phyloP scores from a whole-genome alignment of 2,329 filamentous ascomycete species.

The Aquanectria penicillioides region DNA sequence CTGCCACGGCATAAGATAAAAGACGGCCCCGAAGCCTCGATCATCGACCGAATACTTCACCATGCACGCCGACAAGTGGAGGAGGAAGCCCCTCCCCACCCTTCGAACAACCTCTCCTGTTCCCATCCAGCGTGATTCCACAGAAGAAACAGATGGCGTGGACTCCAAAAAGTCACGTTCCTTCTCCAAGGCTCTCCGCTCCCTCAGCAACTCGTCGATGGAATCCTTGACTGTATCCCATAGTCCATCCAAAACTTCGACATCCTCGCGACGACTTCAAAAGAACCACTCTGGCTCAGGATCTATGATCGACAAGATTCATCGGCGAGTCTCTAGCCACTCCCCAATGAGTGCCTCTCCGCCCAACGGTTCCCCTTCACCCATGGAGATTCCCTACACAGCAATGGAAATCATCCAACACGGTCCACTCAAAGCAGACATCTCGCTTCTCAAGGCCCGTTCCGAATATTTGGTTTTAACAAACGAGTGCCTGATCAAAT shows the following conservation, averaged over 20 bases:
- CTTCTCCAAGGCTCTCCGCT: constrained; percentile 51
- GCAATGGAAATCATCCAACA: constrained; percentile 55
- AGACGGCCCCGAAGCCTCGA: background rate
- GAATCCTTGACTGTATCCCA: constrained; percentile 48
- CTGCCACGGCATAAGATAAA: background rate
- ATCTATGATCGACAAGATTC: constrained; percentile 54
- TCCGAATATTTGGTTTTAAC: constrained; percentile 64
- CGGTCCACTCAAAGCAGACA: constrained; percentile 60
- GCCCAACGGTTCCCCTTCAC: constrained; percentile 42
- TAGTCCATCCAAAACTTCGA: constrained; percentile 44
- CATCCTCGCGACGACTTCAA: constrained; percentile 47
- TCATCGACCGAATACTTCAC: constrained; percentile 13
- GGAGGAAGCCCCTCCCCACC: constrained; percentile 46
- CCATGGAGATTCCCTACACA: constrained; percentile 46
- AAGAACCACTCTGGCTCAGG: constrained; percentile 51
- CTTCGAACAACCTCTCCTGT: constrained; percentile 39
- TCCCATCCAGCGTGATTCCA: constrained; percentile 30
- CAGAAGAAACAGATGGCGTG: constrained; percentile 34
- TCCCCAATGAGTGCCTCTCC: constrained; percentile 45
- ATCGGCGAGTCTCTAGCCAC: constrained; percentile 52
- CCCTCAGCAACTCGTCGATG: constrained; percentile 53
- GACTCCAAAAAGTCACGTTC: constrained; percentile 49
- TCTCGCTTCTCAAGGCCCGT: constrained; percentile 59
- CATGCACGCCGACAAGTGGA: constrained; percentile 50
- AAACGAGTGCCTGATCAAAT: constrained; percentile 60